Evolutionary conservation across 1,284 basidiomycete species (phyloP).

Genomic region (Rhodotorula sp.): DNA sequence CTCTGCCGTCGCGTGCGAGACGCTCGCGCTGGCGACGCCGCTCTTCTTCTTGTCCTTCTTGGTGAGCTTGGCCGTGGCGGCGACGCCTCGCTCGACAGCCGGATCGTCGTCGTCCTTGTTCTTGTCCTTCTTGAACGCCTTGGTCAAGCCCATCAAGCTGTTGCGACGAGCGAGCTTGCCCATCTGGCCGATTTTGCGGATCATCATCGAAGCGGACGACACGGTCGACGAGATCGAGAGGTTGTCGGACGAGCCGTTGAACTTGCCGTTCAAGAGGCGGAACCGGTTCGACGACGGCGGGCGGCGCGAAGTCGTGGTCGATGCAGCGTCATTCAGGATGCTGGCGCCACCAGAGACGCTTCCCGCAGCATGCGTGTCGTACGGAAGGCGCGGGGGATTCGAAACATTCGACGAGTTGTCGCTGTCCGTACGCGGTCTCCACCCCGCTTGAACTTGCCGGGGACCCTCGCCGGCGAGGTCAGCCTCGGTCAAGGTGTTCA

Average conservation of each 20-base stretch:
- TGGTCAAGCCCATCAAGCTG: conserved; percentile 37
- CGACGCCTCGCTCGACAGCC: conserved; percentile 37
- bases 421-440: conserved; percentile 11
- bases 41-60: conserved; percentile 58
- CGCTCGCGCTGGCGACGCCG: conserved; percentile 66
- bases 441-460: background rate
- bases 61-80: background rate
- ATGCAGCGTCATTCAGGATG: conserved; percentile 17
- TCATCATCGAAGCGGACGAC: conserved; percentile 93
- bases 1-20: conserved; percentile 83
- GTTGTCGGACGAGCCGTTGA: conserved; percentile 94
- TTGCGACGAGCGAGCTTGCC: conserved; percentile 53
- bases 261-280: conserved; percentile 77
- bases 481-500: conserved; percentile 8
- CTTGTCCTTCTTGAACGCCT: conserved; percentile 74
- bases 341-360: conserved; percentile 10
- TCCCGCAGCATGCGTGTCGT: conserved; percentile 9
- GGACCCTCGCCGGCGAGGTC: conserved; percentile 31
- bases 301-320: conserved; percentile 13
- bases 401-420: conserved; percentile 13
- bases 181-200: conserved; percentile 91
- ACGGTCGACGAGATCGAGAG: conserved; percentile 97
- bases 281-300: conserved; percentile 32
- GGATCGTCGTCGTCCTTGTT: conserved; percentile 59
- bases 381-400: background rate